Evolutionary conservation across 495 filamentous ascomycete genomes (phyloP).

Genomic region (Talaromyces nanjingensis): DNA sequence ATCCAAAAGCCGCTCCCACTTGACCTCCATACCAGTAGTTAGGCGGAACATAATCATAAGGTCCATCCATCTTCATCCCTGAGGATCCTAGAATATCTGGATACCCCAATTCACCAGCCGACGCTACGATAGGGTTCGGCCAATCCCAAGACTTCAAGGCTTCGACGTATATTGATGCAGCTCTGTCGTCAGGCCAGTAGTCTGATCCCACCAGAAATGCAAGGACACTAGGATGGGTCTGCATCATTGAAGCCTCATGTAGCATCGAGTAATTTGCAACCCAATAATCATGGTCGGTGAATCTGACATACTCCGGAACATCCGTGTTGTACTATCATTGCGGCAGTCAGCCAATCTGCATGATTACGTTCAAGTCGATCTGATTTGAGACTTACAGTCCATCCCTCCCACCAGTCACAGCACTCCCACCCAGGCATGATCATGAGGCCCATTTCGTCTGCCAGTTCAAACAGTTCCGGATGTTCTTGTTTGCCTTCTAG

Average conservation of each 20-base stretch:
- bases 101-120: constrained; percentile 49
- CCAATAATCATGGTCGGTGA: constrained; percentile 45
- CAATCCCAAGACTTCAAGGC: constrained; percentile 47
- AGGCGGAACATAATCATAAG: constrained; percentile 62
- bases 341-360: background rate
- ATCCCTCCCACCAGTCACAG: constrained; percentile 64
- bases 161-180: constrained; percentile 42
- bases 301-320: constrained; percentile 40
- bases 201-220: constrained; percentile 55
- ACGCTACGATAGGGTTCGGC: constrained; percentile 50
- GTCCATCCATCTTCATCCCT: constrained; percentile 61
- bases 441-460: constrained; percentile 55
- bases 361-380: background rate
- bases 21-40: constrained; percentile 53
- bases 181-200: constrained; percentile 54
- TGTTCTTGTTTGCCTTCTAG: constrained; percentile 63
- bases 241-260: constrained; percentile 54
- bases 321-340: constrained; percentile 39
- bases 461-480: constrained; percentile 49
- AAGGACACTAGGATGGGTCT: constrained; percentile 49
- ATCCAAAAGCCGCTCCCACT: constrained; percentile 53
- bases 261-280: constrained; percentile 48
- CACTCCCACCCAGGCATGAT: constrained; percentile 61
- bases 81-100: constrained; percentile 44
- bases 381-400: constrained; percentile 28